phyloP scores from a whole-genome alignment of 345 rosid species.

The Viola odorata region DNA sequence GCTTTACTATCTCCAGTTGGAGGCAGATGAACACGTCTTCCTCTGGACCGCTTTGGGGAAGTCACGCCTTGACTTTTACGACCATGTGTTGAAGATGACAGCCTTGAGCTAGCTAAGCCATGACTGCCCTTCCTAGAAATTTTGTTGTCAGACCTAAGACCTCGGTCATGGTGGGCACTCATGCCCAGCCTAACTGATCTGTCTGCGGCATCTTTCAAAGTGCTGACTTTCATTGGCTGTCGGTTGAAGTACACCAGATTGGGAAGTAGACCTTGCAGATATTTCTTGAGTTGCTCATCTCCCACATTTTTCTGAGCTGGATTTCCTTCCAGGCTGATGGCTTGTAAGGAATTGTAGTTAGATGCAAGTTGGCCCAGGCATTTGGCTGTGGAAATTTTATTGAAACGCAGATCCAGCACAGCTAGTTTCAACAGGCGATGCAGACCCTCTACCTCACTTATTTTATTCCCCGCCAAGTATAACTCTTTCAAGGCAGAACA shows the following conservation, averaged over 20 bases:
- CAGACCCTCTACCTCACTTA: constrained; percentile 92
- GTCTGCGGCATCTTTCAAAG: constrained; percentile 58
- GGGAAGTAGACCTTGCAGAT: constrained; percentile 77
- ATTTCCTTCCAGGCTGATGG: constrained; percentile 94
- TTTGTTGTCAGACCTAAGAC: constrained; percentile 58
- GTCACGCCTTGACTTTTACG: constrained; percentile 36
- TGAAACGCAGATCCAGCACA: constrained; percentile 80
- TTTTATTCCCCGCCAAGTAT: constrained; percentile 88
- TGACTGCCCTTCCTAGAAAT: constrained; percentile 53
- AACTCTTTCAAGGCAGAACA: constrained; percentile 92
- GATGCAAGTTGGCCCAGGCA: constrained; percentile 93
- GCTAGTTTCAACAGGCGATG: constrained; percentile 83
- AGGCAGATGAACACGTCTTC: constrained; percentile 49
- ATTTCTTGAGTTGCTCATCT: constrained; percentile 82
- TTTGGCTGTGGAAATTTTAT: constrained; percentile 82
- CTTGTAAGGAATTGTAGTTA: constrained; percentile 90
- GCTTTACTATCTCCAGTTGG: constrained; percentile 47
- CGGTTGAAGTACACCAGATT: constrained; percentile 71
- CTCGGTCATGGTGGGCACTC: constrained; percentile 55
- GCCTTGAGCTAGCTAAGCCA: constrained; percentile 32
- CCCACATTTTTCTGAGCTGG: constrained; percentile 97
- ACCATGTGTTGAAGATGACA: constrained; percentile 35
- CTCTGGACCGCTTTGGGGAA: constrained; percentile 43
- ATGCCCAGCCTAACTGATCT: constrained; percentile 58
- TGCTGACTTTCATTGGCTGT: constrained; percentile 53